Percentiles rank a stretch among this genome's conserved stretches.
Conservation (phyloP, 176 grass and related monocot species). For the Triticum turgidum region DNA sequence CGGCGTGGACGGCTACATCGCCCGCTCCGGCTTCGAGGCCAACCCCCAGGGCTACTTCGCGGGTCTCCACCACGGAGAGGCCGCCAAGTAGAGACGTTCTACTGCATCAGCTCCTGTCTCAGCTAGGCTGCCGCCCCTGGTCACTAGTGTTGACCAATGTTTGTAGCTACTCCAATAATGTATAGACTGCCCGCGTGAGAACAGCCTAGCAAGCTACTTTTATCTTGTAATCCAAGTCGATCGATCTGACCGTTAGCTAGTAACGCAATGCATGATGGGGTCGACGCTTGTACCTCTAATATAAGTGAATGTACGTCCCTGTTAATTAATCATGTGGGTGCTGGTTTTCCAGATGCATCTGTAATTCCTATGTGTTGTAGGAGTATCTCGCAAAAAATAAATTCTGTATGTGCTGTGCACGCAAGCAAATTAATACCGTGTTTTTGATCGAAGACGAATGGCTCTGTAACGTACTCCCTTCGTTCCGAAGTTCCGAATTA, state of each 20-base stretch:
- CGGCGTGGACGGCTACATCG: constrained; percentile 19
- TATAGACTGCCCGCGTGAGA: neutral
- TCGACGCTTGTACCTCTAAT: neutral
- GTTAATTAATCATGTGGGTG: neutral
- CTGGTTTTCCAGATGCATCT: neutral
- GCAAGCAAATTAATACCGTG: no score
- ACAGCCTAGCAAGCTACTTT: neutral
- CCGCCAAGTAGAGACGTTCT: neutral
- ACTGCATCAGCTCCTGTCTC: neutral
- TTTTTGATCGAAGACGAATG: no score
- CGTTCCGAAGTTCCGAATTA: no score
- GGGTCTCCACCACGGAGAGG: neutral
- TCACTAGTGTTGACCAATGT: neutral
- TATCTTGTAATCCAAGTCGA: neutral
- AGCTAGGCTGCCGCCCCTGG: neutral
- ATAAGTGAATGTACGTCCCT: neutral
- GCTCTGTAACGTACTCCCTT: no score
- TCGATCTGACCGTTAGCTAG: neutral
- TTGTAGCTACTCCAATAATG: neutral
- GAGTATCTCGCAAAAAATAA: no score
- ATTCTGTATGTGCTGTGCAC: no score
- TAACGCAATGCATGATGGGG: neutral
- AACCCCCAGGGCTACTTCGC: constrained; percentile 35
- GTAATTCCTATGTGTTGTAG: no score
- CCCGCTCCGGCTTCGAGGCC: constrained; percentile 24